Conservation (phyloP, 495 filamentous ascomycete species). For the Baudoinia panamericana region DNA sequence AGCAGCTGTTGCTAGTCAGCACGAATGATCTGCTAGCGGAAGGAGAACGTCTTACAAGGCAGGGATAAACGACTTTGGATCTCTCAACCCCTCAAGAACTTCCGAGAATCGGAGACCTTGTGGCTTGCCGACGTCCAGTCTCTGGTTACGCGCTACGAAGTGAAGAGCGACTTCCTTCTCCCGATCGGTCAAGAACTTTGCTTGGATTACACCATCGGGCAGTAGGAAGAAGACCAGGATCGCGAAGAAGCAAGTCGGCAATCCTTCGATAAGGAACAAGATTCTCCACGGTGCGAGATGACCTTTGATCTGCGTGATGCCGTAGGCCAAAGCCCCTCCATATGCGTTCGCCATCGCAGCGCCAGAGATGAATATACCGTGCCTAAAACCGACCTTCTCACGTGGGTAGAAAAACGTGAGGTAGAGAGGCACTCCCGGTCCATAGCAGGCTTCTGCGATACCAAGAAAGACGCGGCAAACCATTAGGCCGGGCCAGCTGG, state of each 20-base stretch:
- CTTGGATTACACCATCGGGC: slow-evolving; percentile 57
- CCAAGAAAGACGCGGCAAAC: slow-evolving; percentile 22
- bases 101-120: slow-evolving; percentile 16
- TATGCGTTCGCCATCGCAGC: slow-evolving; percentile 75
- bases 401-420: slow-evolving; percentile 77
- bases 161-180: slow-evolving; percentile 56
- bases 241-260: slow-evolving; percentile 57
- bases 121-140: slow-evolving; percentile 13
- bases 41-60: too few species aligned
- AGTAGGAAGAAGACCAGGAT: slow-evolving; percentile 52
- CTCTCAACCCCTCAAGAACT: slow-evolving; percentile 17
- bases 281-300: slow-evolving; percentile 63
- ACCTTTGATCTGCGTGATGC: slow-evolving; percentile 59
- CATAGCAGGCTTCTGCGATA: slow-evolving; percentile 41
- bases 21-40: too few species aligned
- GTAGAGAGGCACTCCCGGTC: slow-evolving; percentile 33
- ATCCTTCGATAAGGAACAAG: slow-evolving; percentile 71
- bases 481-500: slow-evolving; percentile 38
- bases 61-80: slow-evolving; percentile 42
- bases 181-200: slow-evolving; percentile 54
- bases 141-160: slow-evolving; percentile 21
- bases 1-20: too few species aligned
- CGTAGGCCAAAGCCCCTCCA: slow-evolving; percentile 70
- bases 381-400: slow-evolving; percentile 61
- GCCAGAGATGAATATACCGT: slow-evolving; percentile 62